Conservation (phyloP, 768 basidiomycete species). For the Leucocoprinus sp. region DNA sequence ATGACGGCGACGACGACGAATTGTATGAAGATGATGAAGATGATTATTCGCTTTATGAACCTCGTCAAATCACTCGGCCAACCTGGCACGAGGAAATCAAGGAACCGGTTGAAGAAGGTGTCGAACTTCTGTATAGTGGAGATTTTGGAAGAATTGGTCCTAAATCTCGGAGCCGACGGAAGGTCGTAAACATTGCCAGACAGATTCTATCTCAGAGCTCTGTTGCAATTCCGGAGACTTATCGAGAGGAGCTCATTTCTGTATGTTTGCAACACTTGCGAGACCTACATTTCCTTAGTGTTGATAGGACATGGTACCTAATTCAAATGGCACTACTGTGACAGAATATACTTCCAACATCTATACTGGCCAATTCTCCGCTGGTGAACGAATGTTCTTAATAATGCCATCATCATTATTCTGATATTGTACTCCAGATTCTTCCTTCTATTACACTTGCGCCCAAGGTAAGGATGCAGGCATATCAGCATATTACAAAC, state of each 20-base stretch:
- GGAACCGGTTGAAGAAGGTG: constrained; percentile 56
- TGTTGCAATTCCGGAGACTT: constrained; percentile 20
- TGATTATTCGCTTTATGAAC: constrained; percentile 20
- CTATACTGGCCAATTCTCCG: constrained; percentile 81
- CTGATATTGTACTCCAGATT: constrained; percentile 37
- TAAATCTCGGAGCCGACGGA: constrained; percentile 31
- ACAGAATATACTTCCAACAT: constrained; percentile 65
- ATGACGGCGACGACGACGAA: constrained; percentile 24
- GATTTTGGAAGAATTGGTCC: constrained; percentile 67
- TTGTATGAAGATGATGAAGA: constrained; percentile 26
- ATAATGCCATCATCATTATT: not conserved
- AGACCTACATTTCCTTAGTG: not conserved
- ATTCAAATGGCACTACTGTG: constrained; percentile 73
- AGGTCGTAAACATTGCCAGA: constrained; percentile 38
- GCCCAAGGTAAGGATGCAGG: constrained; percentile 49
- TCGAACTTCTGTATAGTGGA: constrained; percentile 61
- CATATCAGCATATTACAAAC: not conserved
- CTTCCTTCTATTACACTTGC: constrained; percentile 91
- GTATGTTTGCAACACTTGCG: not conserved
- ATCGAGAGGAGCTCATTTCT: constrained; percentile 6
- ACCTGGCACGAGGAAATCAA: constrained; percentile 30
- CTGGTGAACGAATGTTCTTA: constrained; percentile 31
- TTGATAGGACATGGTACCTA: constrained; percentile 63
- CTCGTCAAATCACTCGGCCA: not conserved
- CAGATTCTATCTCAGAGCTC: constrained; percentile 35